Conservation (phyloP, 148 eudicot species). For the Heliosperma pusillum region DNA sequence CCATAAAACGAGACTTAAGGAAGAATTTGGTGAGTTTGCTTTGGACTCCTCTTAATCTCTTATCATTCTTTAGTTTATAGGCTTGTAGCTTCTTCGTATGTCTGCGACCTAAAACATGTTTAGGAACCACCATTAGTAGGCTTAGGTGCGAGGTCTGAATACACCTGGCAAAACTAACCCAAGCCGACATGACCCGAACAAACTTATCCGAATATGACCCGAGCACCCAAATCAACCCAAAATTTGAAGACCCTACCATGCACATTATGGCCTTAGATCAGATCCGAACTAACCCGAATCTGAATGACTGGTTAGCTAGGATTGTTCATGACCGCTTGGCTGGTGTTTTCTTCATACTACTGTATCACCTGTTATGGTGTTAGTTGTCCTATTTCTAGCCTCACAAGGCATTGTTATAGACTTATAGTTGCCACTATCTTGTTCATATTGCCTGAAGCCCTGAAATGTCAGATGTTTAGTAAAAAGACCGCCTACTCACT, state of each 20-base stretch:
- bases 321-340: too few relatives aligned
- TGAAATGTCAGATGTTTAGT: not conserved
- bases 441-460: too few relatives aligned
- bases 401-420: too few relatives aligned
- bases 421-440: too few relatives aligned
- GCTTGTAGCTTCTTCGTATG: constrained; percentile 13
- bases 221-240: not conserved
- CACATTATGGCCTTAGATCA: too few relatives aligned
- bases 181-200: not conserved
- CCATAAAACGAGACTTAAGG: constrained; percentile 71
- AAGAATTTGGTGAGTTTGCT: constrained; percentile 66
- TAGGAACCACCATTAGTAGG: not conserved
- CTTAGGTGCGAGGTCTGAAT: not conserved
- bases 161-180: not conserved
- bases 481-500: not conserved
- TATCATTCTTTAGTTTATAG: constrained; percentile 2
- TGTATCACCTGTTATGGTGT: too few relatives aligned
- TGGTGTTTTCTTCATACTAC: too few relatives aligned
- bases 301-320: too few relatives aligned
- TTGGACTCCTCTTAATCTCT: constrained; percentile 9
- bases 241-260: not conserved
- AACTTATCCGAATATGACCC: not conserved
- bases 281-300: too few relatives aligned
- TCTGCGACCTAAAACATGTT: not conserved
- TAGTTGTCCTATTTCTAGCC: too few relatives aligned